Conservation (phyloP, 2,329 filamentous ascomycete species). For the Phaeoacremonium minimum region DNA sequence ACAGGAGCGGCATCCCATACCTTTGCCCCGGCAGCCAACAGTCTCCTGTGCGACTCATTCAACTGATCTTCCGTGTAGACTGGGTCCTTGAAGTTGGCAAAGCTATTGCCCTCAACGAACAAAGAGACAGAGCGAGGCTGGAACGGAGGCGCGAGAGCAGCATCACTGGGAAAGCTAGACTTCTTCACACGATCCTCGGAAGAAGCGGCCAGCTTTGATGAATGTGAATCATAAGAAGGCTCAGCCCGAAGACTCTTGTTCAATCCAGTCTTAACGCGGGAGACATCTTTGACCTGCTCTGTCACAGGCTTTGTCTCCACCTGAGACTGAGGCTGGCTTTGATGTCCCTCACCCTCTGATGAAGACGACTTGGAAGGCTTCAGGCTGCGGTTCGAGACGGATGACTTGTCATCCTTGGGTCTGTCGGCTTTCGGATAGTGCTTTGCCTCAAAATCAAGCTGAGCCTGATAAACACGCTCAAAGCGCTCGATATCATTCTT, state of each 20-base stretch:
- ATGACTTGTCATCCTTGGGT: conserved; percentile 11
- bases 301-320: conserved; percentile 9
- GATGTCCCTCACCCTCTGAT: conserved; percentile 6
- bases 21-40: conserved; percentile 7
- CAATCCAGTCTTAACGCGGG: conserved; percentile 8
- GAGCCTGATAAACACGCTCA: conserved; percentile 37
- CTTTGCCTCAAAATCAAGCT: conserved; percentile 39
- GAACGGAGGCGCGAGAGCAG: conserved; percentile 45
- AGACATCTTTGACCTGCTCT: conserved; percentile 9
- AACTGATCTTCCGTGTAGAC: conserved; percentile 8
- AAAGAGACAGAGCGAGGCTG: conserved; percentile 30
- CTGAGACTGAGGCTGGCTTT: conserved; percentile 8
- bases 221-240: conserved; percentile 16
- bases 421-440: conserved; percentile 32
- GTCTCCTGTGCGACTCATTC: conserved; percentile 7
- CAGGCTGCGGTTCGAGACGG: conserved; percentile 10
- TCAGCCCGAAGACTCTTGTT: conserved; percentile 10
- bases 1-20: conserved; percentile 1
- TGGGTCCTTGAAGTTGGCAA: conserved; percentile 2
- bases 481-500: conserved; percentile 32
- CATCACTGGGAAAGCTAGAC: conserved; percentile 36
- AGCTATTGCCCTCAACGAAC: conserved; percentile 7
- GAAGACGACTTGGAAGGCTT: conserved; percentile 18
- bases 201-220: conserved; percentile 19
- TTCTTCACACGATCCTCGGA: conserved; percentile 19